Evolutionary conservation across 2,329 filamentous ascomycete species (phyloP).

Genomic region (Colletotrichum sp.): DNA sequence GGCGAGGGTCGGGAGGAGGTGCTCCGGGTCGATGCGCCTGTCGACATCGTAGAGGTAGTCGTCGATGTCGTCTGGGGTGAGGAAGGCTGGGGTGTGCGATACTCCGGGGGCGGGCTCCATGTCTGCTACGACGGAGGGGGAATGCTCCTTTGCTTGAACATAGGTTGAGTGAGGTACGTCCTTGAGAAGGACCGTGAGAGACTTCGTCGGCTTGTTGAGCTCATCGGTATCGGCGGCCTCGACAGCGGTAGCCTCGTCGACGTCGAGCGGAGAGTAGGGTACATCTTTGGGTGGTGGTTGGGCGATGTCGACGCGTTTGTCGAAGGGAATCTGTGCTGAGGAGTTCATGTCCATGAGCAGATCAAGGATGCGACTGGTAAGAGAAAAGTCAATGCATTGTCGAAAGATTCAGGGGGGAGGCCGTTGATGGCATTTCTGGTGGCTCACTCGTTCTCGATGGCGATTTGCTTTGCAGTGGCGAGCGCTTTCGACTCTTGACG

Average conservation of each 20-base stretch:
- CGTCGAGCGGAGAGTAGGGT: constrained; percentile 33
- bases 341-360: constrained; percentile 90
- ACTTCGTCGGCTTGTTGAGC: constrained; percentile 52
- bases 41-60: constrained; percentile 75
- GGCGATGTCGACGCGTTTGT: constrained; percentile 76
- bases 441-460: constrained; percentile 89
- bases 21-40: constrained; percentile 46
- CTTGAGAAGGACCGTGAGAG: constrained; percentile 53
- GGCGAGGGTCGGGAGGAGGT: constrained; percentile 55
- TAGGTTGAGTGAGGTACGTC: constrained; percentile 59
- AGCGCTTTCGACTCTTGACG: constrained; percentile 81
- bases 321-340: constrained; percentile 75
- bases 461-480: constrained; percentile 80
- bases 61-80: constrained; percentile 74
- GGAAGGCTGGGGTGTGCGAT: constrained; percentile 67
- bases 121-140: constrained; percentile 61
- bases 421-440: constrained; percentile 19
- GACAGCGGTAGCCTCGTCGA: constrained; percentile 27
- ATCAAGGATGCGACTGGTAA: constrained; percentile 80
- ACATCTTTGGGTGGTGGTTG: constrained; percentile 49
- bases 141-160: constrained; percentile 64
- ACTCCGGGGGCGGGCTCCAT: constrained; percentile 56
- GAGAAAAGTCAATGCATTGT: background rate
- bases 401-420: background rate
- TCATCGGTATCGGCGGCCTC: constrained; percentile 34